Evolutionary conservation across 371 early-diverging fungal genomes (phyloP).

Genomic region (Phascolomyces articulosus): DNA sequence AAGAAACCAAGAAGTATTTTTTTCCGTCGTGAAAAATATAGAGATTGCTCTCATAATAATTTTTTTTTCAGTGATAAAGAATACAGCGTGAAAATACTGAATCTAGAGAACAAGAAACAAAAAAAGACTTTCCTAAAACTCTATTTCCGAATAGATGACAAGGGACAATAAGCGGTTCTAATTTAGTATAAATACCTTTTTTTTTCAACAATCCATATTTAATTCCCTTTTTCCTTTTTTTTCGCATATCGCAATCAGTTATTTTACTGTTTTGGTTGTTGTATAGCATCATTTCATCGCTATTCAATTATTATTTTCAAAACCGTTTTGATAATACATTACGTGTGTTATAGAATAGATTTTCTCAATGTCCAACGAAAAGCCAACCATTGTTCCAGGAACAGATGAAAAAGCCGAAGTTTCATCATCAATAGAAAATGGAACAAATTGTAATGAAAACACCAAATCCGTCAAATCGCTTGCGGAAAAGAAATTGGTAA

Average conservation of each 20-base stretch:
- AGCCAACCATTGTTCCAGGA: background rate
- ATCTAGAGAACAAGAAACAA: background rate
- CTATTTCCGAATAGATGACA: background rate
- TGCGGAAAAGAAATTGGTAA: constrained; percentile 15
- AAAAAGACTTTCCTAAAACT: background rate
- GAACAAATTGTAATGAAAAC: background rate
- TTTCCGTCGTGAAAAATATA: too few relatives aligned
- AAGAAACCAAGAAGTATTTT: too few relatives aligned
- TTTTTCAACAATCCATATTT: background rate
- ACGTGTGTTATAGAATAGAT: too few relatives aligned
- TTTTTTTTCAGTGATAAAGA: too few relatives aligned
- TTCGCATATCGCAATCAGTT: too few relatives aligned
- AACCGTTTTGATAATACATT: too few relatives aligned
- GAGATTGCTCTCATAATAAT: too few relatives aligned
- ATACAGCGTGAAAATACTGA: too few relatives aligned
- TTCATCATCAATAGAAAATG: background rate
- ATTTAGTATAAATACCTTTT: background rate
- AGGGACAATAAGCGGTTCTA: background rate
- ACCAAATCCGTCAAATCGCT: constrained; percentile 1
- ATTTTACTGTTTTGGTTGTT: background rate
- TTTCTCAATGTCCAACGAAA: background rate
- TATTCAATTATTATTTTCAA: too few relatives aligned
- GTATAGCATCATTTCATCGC: too few relatives aligned
- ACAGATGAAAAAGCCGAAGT: background rate
- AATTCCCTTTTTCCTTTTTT: background rate